Evolutionary conservation across 495 filamentous ascomycete species (phyloP), one percentile per base, ranked within the genome.

Genomic region (Xylaria grammica): DNA sequence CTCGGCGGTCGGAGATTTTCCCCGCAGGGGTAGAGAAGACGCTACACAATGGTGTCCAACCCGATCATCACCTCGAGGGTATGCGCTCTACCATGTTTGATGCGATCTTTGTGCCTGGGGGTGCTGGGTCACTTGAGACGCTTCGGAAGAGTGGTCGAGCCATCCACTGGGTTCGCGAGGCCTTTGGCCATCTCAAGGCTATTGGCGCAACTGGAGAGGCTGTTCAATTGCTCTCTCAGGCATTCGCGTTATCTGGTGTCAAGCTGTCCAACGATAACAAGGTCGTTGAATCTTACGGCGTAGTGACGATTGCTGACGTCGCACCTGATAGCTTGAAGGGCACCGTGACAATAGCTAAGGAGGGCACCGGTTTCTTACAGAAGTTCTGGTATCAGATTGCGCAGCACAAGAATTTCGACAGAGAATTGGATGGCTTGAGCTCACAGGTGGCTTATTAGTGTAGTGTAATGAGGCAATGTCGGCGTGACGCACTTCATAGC

Each of bases 51-150:
- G 88, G 85, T 17, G 79, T 91, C 0, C 77, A 82, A 30, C 87
- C 94, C 0, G 90, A 95, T 65, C 91, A 96, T 69, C 90, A 94
- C 70, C 85, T 95, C 63, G 87, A 92, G 55, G 92, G 90, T 4
- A 86, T 90, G 86, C 89, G 92, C 40, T 91, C 88, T 4, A 96
- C 92, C 4, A 85, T 96, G 78, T 94, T 96, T 67, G 94, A 97
- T 71, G 87, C 92, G 1, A 72, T 92, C 30, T 94, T 93, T 71
- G 80, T 96, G 20, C 91, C 91, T 19, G 91, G 91, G 19, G 92
- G 92, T 0, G 80, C 82, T 0, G 81, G 92, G 59, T 82, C 90
- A 13, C 64, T 82, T 20, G 69, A 76, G 50, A 81, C 82, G 1
- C 82, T 96, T 5, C 75, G 83, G 38, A 87, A 87, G 77, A 91